Evolutionary conservation across 306 rosid genomes (phyloP).

Genomic region (Begonia loranthoides): DNA sequence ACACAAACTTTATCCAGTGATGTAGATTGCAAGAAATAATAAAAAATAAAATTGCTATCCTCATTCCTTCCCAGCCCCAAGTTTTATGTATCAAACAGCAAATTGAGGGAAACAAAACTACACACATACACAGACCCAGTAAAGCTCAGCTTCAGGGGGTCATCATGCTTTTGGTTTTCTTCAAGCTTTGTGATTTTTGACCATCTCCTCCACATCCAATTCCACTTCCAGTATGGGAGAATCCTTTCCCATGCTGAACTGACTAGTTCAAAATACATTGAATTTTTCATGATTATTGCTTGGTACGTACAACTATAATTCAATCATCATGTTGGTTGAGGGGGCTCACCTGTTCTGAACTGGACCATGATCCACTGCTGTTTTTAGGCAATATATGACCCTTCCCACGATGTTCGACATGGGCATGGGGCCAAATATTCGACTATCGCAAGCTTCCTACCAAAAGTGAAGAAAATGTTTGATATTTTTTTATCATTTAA

Average conservation of each 20-base stretch:
- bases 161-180: neutral
- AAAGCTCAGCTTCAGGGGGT: neutral
- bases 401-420: conserved; percentile 81
- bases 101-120: conserved; percentile 15
- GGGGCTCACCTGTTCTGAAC: conserved; percentile 64
- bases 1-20: too few relatives aligned
- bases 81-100: conserved; percentile 9
- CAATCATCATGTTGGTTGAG: neutral
- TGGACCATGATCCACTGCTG: conserved; percentile 93
- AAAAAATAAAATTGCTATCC: too few relatives aligned
- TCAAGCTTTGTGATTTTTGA: conserved; percentile 60
- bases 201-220: conserved; percentile 85
- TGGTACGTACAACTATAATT: too few relatives aligned
- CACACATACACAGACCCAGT: conserved; percentile 26
- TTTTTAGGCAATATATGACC: conserved; percentile 74
- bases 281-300: too few relatives aligned
- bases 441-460: conserved; percentile 91
- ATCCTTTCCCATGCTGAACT: conserved; percentile 51
- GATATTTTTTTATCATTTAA: too few relatives aligned
- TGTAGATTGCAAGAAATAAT: too few relatives aligned
- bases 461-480: too few relatives aligned
- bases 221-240: conserved; percentile 66
- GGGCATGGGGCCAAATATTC: conserved; percentile 80
- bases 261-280: conserved; percentile 23
- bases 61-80: neutral